Base-by-base conservation (phyloP, 2,329 filamentous ascomycete species). In the Parastagonospora avenae region DNA sequence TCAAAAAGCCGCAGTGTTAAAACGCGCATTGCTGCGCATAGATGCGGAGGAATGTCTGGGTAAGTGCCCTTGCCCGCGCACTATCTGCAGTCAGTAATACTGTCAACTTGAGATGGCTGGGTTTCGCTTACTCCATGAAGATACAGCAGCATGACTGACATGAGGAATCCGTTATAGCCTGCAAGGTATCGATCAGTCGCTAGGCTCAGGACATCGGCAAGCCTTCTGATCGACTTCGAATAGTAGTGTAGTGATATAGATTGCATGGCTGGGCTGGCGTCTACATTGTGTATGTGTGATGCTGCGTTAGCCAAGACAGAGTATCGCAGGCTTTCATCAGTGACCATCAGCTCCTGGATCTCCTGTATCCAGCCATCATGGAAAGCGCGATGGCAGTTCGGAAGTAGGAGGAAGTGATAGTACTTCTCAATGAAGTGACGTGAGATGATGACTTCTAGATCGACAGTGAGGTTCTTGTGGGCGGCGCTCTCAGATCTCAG, bases 331-430 rank as follows among this genome's bases (percentile, higher is more conserved):
- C 63, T 64, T 39, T 67, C 62, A 39, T 63, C 55, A 1, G 52
- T 52, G 1, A 47, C 29, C 65, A 68, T 69, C 1, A 70, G 61
- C n/a, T 60, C 42, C 35, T 64, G 59, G 10, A 72, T 67, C 8
- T 70, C 64, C 1, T 46, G 37, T 2, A 68, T 59, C 68, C 69
- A 72, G 8, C 62, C 66, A 39, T 68, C 47, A 36, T 62, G 54
- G 36, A 70, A 71, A 6, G 57, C 63, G 4, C 59, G 59, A 33
- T 72, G 67, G 29, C 66, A 69, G n/a, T 59, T 58, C 0, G 68
- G 69, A 2, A 70, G 46, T 0, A 71, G 39, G 1, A 71, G 46
- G 4, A 69, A 55, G 11, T 46, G 30, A 41, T 52, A 59, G 37
- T 54, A 59, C 16, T 52, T 48, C 8, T 59, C 46, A 19, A 56